Conservation (phyloP, 345 rosid species). For the Nasturtium officinale region DNA sequence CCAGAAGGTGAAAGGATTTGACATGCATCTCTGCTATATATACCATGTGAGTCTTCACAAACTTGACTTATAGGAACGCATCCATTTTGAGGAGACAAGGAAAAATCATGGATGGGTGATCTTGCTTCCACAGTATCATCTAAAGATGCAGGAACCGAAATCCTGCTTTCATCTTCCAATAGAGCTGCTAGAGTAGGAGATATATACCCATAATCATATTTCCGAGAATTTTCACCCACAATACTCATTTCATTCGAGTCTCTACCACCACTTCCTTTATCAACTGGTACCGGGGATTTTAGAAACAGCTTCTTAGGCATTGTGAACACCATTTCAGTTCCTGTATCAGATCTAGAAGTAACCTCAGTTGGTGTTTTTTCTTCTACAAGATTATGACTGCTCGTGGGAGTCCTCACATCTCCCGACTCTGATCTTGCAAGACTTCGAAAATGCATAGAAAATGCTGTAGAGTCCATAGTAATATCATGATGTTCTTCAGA, state of each 20-base stretch:
- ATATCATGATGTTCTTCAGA: conserved; percentile 75
- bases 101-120: conserved; percentile 39
- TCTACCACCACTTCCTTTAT: conserved; percentile 58
- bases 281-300: conserved; percentile 40
- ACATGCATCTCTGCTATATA: conserved; percentile 32
- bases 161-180: conserved; percentile 55
- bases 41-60: conserved; percentile 27
- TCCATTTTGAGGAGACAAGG: conserved; percentile 33
- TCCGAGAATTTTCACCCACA: conserved; percentile 61
- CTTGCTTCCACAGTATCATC: conserved; percentile 34
- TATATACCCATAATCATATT: conserved; percentile 67
- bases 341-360: conserved; percentile 50
- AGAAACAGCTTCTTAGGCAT: conserved; percentile 52
- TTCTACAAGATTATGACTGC: conserved; percentile 43
- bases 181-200: conserved; percentile 78
- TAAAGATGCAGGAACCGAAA: conserved; percentile 40
- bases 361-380: conserved; percentile 60
- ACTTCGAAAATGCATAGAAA: conserved; percentile 89
- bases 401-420: conserved; percentile 58
- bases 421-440: conserved; percentile 70
- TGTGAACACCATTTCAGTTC: conserved; percentile 65
- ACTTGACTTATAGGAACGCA: conserved; percentile 23
- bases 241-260: conserved; percentile 92
- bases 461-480: conserved; percentile 93
- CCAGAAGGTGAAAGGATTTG: conserved; percentile 42